phyloP scores from a whole-genome alignment of 371 early-diverging fungal genomes.

The Thermomucor indicae-seudaticae region DNA sequence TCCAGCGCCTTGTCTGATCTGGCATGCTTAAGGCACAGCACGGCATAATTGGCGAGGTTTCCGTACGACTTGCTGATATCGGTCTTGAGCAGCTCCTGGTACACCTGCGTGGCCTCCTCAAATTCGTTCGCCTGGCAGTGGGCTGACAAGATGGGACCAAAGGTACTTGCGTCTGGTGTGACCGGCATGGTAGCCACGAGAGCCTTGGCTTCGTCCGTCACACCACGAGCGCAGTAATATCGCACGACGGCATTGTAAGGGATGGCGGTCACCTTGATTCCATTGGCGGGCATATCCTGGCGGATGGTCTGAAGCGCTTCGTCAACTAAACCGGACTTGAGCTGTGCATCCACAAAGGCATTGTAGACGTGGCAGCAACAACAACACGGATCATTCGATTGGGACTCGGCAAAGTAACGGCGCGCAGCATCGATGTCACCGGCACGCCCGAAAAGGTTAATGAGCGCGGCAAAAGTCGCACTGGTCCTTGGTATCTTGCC shows the following conservation, averaged over 20 bases:
- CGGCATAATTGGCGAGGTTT: conserved; percentile 37
- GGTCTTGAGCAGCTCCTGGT: conserved; percentile 27
- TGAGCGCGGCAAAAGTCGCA: conserved; percentile 41
- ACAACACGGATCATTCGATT: conserved; percentile 13
- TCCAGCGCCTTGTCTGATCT: conserved; percentile 14
- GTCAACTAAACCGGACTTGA: conserved; percentile 29
- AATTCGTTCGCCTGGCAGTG: conserved; percentile 23
- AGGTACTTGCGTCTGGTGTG: conserved; percentile 34
- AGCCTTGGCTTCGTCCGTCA: conserved; percentile 24
- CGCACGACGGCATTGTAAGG: conserved; percentile 44
- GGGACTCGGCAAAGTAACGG: conserved; percentile 29
- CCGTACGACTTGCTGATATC: conserved; percentile 40
- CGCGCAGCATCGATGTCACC: conserved; percentile 36
- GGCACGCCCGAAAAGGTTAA: conserved; percentile 40
- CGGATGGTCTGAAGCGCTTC: conserved; percentile 34
- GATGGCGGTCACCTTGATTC: conserved; percentile 27
- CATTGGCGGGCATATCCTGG: conserved; percentile 23
- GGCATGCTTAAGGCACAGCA: conserved; percentile 26
- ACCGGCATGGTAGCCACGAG: conserved; percentile 25
- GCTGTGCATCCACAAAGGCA: conserved; percentile 39
- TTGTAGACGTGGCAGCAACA: conserved; percentile 41
- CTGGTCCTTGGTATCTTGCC: conserved; percentile 11
- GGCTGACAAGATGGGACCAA: conserved; percentile 38
- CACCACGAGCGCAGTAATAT: conserved; percentile 26
- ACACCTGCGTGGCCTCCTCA: conserved; percentile 15